These are phyloP conservation scores for Colletotrichum liriopes DNA, from an alignment of 2,329 filamentous ascomycete genomes.

Conservation along the genomic window DNA sequence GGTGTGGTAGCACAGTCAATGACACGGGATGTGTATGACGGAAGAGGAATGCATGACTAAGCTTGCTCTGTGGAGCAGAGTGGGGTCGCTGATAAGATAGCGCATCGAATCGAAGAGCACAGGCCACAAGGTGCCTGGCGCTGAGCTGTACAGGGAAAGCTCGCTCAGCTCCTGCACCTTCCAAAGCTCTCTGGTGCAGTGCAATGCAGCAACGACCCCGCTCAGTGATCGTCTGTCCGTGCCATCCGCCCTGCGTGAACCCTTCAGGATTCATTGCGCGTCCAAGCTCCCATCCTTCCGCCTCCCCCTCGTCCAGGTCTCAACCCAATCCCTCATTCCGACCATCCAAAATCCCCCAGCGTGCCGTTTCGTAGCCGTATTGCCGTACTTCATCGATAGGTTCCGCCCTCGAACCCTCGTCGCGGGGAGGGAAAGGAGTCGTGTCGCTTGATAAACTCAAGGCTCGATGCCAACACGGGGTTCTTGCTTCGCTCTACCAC, in stretches of 20 bases:
- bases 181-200: background rate
- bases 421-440: background rate
- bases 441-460: background rate
- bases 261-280: background rate
- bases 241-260: background rate
- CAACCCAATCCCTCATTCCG: background rate
- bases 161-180: conserved; percentile 5
- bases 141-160: background rate
- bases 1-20: background rate
- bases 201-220: background rate
- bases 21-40: background rate
- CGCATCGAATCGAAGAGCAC: background rate
- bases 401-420: background rate
- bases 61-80: background rate
- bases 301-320: background rate
- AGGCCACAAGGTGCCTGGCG: background rate
- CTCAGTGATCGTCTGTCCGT: background rate
- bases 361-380: too few species aligned
- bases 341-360: too few species aligned
- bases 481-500: background rate
- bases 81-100: background rate
- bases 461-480: background rate
- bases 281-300: background rate
- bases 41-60: background rate
- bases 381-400: background rate